These are phyloP conservation scores for Candida smagusa DNA, from an alignment of 1,139 yeast genomes.

Conservation along the genomic window DNA sequence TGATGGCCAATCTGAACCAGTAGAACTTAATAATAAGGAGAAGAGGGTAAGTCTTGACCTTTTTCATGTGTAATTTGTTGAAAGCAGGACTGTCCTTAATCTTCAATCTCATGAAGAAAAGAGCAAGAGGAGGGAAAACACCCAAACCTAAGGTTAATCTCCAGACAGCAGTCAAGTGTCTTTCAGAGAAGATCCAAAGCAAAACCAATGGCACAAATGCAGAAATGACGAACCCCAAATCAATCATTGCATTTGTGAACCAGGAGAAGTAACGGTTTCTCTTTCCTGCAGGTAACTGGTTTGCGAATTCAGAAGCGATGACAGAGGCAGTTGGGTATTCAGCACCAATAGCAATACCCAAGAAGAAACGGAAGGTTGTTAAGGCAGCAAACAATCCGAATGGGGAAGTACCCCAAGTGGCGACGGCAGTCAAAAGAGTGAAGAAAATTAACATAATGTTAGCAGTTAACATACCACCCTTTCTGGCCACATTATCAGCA, in stretches of 20 bases:
- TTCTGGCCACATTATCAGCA: conserved; percentile 47
- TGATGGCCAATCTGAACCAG: conserved; percentile 73
- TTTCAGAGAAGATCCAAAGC: conserved; percentile 73
- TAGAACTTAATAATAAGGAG: conserved; percentile 70
- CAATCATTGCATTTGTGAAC: conserved; percentile 89
- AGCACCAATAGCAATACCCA: conserved; percentile 84
- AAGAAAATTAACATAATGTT: conserved; percentile 44
- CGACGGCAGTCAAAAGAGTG: conserved; percentile 67
- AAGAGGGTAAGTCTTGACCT: conserved; percentile 60
- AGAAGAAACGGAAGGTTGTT: conserved; percentile 79
- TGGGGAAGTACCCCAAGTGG: conserved; percentile 68
- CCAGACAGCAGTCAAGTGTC: conserved; percentile 83
- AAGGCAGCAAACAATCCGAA: conserved; percentile 78
- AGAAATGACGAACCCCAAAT: conserved; percentile 77
- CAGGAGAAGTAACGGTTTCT: conserved; percentile 87
- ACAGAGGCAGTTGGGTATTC: conserved; percentile 94
- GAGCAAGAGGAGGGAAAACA: conserved; percentile 80
- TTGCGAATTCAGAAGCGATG: conserved; percentile 90
- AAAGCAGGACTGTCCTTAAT: conserved; percentile 73
- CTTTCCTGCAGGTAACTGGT: conserved; percentile 69
- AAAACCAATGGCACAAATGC: conserved; percentile 85
- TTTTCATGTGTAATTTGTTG: conserved; percentile 66
- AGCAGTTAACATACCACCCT: conserved; percentile 45
- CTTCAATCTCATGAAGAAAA: conserved; percentile 73
- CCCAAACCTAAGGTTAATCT: conserved; percentile 89